Percentiles rank a stretch among this genome's conserved stretches.
Conservation (phyloP, 768 basidiomycete species). For the Kwoniella sp. region DNA sequence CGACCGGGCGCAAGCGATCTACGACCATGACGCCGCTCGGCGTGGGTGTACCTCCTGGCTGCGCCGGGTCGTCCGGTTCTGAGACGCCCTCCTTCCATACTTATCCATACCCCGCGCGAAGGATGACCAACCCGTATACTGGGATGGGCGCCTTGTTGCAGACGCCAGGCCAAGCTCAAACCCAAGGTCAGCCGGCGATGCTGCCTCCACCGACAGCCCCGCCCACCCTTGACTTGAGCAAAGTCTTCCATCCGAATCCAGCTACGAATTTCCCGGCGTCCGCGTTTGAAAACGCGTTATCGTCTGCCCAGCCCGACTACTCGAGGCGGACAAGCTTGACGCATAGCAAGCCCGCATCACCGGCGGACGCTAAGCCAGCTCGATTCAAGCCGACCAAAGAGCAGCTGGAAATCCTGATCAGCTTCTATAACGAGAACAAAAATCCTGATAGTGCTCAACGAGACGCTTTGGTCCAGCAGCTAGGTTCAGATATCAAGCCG, state of each 20-base stretch:
- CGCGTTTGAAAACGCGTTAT: not conserved
- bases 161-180: not conserved
- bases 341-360: not conserved
- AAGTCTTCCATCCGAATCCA: constrained; percentile 15
- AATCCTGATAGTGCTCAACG: constrained; percentile 35
- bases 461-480: constrained; percentile 23
- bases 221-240: constrained; percentile 2
- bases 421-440: constrained; percentile 35
- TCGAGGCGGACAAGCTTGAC: constrained; percentile 1
- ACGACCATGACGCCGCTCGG: constrained; percentile 6
- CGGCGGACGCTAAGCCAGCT: constrained; percentile 21
- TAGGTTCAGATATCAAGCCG: constrained; percentile 29
- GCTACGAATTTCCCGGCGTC: constrained; percentile 10
- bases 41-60: too few relatives aligned
- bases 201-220: constrained; percentile 2
- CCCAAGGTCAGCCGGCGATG: not conserved
- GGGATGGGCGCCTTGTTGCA: not conserved
- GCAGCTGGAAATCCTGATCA: constrained; percentile 38
- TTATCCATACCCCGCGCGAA: constrained; percentile 13
- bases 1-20: constrained; percentile 4
- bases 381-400: constrained; percentile 42
- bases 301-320: constrained; percentile 6
- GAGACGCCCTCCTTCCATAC: constrained; percentile 1
- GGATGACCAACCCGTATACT: not conserved
- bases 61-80: not conserved